Percentiles rank a stretch among this genome's conserved stretches.
Conservation (phyloP, 768 basidiomycete species). For the Termitomyces sp. region DNA sequence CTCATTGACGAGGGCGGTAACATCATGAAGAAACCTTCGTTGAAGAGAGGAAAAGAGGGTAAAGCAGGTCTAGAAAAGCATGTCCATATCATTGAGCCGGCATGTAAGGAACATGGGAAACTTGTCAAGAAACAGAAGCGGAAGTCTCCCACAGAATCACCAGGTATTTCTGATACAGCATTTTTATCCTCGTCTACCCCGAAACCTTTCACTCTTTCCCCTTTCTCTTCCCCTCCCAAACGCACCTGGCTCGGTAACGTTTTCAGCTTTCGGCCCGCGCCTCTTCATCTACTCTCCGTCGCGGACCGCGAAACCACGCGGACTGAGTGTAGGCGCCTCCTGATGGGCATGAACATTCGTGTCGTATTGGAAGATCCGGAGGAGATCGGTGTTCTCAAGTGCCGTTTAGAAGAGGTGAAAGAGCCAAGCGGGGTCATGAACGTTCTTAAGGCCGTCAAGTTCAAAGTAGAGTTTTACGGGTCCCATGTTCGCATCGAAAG, state of each 20-base stretch:
- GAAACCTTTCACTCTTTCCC: conserved; percentile 30
- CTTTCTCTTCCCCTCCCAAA: conserved; percentile 40
- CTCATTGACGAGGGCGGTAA: conserved; percentile 11
- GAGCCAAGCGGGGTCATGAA: conserved; percentile 49
- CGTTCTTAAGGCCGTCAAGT: conserved; percentile 65
- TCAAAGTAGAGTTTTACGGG: conserved; percentile 72
- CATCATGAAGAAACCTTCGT: conserved; percentile 38
- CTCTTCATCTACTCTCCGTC: conserved; percentile 50
- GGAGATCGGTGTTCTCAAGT: conserved; percentile 66
- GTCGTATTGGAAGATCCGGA: conserved; percentile 63
- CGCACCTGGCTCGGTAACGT: conserved; percentile 84
- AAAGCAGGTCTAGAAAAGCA: conserved; percentile 19
- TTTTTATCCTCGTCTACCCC: conserved; percentile 29
- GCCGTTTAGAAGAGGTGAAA: conserved; percentile 62
- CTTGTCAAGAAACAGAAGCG: conserved; percentile 24
- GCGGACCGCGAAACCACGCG: conserved; percentile 60
- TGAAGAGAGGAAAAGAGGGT: conserved; percentile 33
- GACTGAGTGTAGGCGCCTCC: conserved; percentile 65
- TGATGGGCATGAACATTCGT: conserved; percentile 65
- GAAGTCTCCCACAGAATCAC: conserved; percentile 21
- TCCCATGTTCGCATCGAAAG: conserved; percentile 25
- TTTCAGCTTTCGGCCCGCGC: conserved; percentile 77
- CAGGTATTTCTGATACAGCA: conserved; percentile 40
- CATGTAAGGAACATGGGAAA: conserved; percentile 23
- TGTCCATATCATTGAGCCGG: conserved; percentile 52